Evolutionary conservation across 2,329 filamentous ascomycete species (phyloP), one percentile per base, ranked within the genome.

Genomic region (Calonectria henricotiae): DNA sequence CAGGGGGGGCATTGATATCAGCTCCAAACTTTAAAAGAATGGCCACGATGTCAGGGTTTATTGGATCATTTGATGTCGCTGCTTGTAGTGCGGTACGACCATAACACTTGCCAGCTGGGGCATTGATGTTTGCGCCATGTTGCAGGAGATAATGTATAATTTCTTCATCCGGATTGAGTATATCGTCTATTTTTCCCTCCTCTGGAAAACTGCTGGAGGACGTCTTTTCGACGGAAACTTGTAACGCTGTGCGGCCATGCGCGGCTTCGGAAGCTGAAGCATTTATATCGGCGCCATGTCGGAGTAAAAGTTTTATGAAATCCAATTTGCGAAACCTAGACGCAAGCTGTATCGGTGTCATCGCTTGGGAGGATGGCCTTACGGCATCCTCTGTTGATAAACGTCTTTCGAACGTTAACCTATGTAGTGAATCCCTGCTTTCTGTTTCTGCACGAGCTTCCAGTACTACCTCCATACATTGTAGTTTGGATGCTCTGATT

Each of bases 1-100:
- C 61, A 27, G 67, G 30, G 6, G 63, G 46, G 23, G 23, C 55
- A 13, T 69, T 69, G 37, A 69, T 20, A 17, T 62, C 17, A 25
- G 67, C 67, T 2, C 30, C 55, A 4, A 25, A 9, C 4, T 3
- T 25, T 3, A 62, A 25, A 5, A 64, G 62, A 54, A 64, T n/a
- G 5, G 32, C 46, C 30, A 64, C 27, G 8, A 64, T 15, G 12
- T 43, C 46, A 9, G 46, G 13, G 46, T 35, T 20, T 13, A 44
- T 44, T 7, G 37, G 30, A 4, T 27, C 12, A 5, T 9, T 32
- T 41, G 23, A 64, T 5, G 20, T 30, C 5, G 62, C 62, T 25
- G 11, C 15, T 30, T 64, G 62, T 23, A 64, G 15, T 32, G 62
- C 62, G 8, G 62, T 64, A 9, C 62, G 62, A 35, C 62, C 62